Conservation (phyloP, 306 rosid species). For the Citrullus colocynthis region DNA sequence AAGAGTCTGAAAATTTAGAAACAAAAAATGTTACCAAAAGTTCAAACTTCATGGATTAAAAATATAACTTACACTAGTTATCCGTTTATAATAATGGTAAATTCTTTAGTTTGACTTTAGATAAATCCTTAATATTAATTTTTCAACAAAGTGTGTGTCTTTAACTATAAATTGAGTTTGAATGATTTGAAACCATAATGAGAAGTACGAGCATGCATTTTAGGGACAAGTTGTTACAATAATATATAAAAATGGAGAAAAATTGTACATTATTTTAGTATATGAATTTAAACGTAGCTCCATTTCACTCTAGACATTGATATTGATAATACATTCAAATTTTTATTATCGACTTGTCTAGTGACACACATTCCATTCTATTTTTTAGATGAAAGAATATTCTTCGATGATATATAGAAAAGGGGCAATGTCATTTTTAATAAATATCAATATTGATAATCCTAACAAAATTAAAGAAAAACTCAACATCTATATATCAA, state of each 20-base stretch:
- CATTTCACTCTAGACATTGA: neutral
- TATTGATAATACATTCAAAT: neutral
- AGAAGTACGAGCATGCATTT: neutral
- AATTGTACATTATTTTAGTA: neutral
- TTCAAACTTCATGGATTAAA: no score
- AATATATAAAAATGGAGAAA: neutral
- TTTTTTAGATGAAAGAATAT: no score
- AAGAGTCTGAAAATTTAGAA: no score
- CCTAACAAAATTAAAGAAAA: no score
- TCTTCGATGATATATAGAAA: neutral
- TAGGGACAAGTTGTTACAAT: neutral
- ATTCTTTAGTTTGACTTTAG: neutral
- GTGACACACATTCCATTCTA: neutral
- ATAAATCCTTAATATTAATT: neutral
- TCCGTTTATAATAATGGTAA: no score
- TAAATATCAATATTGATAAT: no score
- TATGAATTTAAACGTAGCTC: neutral
- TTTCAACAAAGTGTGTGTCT: neutral
- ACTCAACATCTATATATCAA: no score
- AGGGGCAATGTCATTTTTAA: neutral
- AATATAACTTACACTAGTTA: no score
- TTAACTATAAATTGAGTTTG: neutral
- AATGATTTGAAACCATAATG: neutral
- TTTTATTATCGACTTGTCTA: no score
- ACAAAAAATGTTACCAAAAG: no score